A percentile compares a stretch with the other conserved stretches of the same genome.
Conservation (phyloP, 176 grass and related monocot genomes). For the Musa schizocarpa region DNA sequence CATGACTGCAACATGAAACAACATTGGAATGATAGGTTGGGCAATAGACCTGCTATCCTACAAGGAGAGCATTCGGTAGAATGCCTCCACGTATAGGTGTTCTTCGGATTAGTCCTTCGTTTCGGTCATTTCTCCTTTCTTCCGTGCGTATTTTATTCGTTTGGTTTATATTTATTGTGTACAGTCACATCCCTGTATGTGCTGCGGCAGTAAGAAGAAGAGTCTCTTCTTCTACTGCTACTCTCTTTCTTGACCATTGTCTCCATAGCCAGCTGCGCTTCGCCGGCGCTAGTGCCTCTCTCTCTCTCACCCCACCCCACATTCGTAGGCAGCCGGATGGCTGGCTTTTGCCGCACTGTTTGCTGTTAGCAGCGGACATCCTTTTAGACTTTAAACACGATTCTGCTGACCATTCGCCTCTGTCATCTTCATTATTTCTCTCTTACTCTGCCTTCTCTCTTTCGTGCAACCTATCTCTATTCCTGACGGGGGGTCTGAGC, state of each 20-base stretch:
- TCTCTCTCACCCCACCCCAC: not conserved
- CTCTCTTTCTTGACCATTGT: not conserved
- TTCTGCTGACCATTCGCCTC: not conserved
- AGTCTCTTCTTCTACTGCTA: not conserved
- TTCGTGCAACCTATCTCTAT: too few relatives aligned
- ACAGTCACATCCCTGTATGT: not conserved
- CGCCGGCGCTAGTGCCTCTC: not conserved
- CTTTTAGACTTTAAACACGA: not conserved
- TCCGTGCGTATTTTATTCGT: not conserved
- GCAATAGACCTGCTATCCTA: too few relatives aligned
- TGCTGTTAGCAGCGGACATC: not conserved
- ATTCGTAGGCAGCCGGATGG: not conserved
- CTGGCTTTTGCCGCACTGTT: not conserved
- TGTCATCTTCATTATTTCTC: too few relatives aligned
- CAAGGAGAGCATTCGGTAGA: not conserved
- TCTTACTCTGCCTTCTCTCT: too few relatives aligned
- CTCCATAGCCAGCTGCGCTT: not conserved
- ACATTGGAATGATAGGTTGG: too few relatives aligned
- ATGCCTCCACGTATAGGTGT: conserved; percentile 1
- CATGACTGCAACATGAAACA: too few relatives aligned
- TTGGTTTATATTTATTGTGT: not conserved
- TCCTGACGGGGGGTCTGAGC: not conserved
- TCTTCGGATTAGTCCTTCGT: not conserved
- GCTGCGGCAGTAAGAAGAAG: not conserved
- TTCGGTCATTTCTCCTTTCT: not conserved